These are phyloP conservation scores for Selaginella tamariscina DNA, from an alignment of 75 land plant genomes.

Conservation along the genomic window DNA sequence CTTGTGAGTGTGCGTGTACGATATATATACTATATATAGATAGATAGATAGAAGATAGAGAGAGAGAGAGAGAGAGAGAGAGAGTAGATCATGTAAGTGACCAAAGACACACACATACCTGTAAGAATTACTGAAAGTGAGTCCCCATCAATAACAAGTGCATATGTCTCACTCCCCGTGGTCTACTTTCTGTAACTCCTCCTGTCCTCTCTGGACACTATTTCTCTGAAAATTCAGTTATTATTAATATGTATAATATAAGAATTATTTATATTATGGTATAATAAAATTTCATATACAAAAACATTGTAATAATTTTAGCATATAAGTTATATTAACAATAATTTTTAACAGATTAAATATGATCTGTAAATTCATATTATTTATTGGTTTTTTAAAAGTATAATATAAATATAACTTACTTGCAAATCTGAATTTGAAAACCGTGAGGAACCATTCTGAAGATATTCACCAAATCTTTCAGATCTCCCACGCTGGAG, in stretches of 20 bases:
- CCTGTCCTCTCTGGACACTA: neutral
- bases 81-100: too few species aligned
- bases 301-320: neutral
- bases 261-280: neutral
- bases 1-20: too few species aligned
- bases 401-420: too few species aligned
- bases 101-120: too few species aligned
- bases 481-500: constrained; percentile 10
- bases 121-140: constrained; percentile 4
- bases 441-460: neutral
- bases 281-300: neutral
- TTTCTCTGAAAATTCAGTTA: constrained; percentile 1
- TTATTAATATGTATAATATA: too few species aligned
- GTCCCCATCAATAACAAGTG: constrained; percentile 11
- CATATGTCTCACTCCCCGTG: neutral
- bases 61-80: too few species aligned
- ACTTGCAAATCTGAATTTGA: too few species aligned
- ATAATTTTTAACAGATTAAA: neutral
- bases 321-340: neutral
- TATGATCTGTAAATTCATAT: too few species aligned
- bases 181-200: constrained; percentile 1
- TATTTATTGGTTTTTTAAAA: too few species aligned
- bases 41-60: too few species aligned
- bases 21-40: too few species aligned
- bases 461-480: neutral